Evolutionary conservation across 1,139 yeast species (phyloP), one percentile per base, ranked within the genome.

Genomic region (Nakaseomyces kungkrabaensis): DNA sequence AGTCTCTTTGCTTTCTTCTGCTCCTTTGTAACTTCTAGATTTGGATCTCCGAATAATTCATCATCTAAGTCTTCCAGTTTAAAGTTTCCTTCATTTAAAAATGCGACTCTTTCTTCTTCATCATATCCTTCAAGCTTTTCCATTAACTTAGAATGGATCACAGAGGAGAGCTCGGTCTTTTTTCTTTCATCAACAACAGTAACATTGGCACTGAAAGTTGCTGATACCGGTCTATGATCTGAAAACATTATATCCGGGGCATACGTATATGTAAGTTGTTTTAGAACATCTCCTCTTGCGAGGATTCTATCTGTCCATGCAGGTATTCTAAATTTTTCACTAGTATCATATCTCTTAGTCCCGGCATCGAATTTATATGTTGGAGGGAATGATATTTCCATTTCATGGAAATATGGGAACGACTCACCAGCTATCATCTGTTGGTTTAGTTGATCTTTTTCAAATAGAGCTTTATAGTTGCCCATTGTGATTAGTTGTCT

Each of bases 321-420:
- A 1, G 98, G 98, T 27, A 85, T 84, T 57, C 98, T 76, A 64
- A 83, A 85, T 65, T 92, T 92, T 58, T 92, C 98, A 13, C 95
- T 84, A 0, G 95, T 78, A 66, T 92, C 98, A 65, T 89, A 92
- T 5, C 70, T 70, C 47, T 79, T 79, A 0, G 96, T 87, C 3
- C 95, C 95, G 51, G 87, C 88, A 64, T 92, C 96, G 67, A 85
- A 92, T 63, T 92, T 92, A 68, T 92, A 92, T 0, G 98, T 92
- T 9, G 98, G 98, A 47, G 82, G 77, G 61, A 92, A 92, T 32
- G 71, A 75, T 49, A 88, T 82, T 47, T 78, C 80, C 71, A 82
- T 85, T 68, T 94, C 99, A 58, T 80, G 77, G 65, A 83, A 94
- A 58, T 81, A 88, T 1, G 86, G 85, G 64, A 94, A 92, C 0